Conservation (phyloP, 371 early-diverging fungal species). For the Apophysomyces trapeziformis region DNA sequence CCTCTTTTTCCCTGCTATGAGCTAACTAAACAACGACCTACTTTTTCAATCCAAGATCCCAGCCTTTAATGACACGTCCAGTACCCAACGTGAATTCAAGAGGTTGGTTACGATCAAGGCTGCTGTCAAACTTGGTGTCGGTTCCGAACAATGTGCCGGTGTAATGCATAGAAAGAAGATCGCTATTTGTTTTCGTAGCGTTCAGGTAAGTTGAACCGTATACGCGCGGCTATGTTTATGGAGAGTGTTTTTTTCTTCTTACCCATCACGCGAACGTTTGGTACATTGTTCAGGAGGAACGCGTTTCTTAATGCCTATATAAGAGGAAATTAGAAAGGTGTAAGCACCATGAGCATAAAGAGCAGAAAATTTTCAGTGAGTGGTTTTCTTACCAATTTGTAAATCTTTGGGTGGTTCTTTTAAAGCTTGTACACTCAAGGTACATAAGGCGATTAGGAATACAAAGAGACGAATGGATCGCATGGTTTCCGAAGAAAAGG, state of each 20-base stretch:
- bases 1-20: no score
- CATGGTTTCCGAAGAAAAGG: background rate
- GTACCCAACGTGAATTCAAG: conserved; percentile 76
- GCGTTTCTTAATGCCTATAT: conserved; percentile 54
- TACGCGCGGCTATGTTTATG: no score
- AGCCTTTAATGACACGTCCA: conserved; percentile 74
- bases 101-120: conserved; percentile 68
- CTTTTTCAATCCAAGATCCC: conserved; percentile 83
- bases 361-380: background rate
- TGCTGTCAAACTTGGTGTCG: conserved; percentile 81
- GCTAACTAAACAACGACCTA: conserved; percentile 18
- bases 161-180: conserved; percentile 82
- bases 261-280: conserved; percentile 54
- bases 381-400: conserved; percentile 55
- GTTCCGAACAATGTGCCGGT: conserved; percentile 72
- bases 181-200: conserved; percentile 34
- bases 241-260: conserved; percentile 20
- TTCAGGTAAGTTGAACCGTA: background rate
- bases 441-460: background rate
- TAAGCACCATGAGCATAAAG: background rate
- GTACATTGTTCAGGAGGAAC: conserved; percentile 51
- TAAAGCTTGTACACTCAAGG: conserved; percentile 29
- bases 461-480: background rate
- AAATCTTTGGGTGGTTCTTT: conserved; percentile 58
- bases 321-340: background rate